These are phyloP conservation scores for Jamesozyma rosinii DNA, from an alignment of 805 yeast species.

Conservation along the genomic window DNA sequence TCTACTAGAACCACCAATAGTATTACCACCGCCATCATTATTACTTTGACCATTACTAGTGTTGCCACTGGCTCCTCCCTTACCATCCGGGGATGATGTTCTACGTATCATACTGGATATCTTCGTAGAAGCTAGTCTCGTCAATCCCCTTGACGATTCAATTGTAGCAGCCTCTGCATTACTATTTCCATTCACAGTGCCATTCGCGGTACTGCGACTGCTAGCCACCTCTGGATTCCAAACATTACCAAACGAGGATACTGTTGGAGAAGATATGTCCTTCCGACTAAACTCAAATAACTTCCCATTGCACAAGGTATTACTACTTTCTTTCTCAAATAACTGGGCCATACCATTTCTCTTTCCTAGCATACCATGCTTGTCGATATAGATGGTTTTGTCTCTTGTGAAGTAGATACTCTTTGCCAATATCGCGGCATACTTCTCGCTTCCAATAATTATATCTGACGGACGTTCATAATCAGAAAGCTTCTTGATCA, in stretches of 20 bases:
- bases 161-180: background rate
- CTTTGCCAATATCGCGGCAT: slow-evolving; percentile 8
- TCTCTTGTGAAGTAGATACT: background rate
- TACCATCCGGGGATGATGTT: background rate
- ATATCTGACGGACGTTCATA: slow-evolving; percentile 21
- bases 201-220: background rate
- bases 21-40: slow-evolving; percentile 3
- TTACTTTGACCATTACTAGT: too few species aligned
- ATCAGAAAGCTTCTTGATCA: slow-evolving; percentile 19
- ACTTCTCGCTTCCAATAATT: slow-evolving; percentile 11
- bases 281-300: background rate
- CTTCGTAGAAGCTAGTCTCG: background rate
- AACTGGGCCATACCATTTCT: background rate
- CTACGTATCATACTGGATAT: background rate
- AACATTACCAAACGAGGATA: background rate
- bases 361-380: background rate
- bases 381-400: background rate
- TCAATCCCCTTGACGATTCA: background rate
- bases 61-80: background rate
- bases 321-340: background rate
- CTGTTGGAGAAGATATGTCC: background rate
- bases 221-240: background rate
- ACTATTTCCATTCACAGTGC: background rate
- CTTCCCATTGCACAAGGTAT: background rate
- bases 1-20: slow-evolving; percentile 5